A percentile compares a stretch with the other conserved stretches of the same genome.
These are phyloP conservation scores for Abrus precatorius DNA, from an alignment of 306 rosid species.

Conservation along the genomic window DNA sequence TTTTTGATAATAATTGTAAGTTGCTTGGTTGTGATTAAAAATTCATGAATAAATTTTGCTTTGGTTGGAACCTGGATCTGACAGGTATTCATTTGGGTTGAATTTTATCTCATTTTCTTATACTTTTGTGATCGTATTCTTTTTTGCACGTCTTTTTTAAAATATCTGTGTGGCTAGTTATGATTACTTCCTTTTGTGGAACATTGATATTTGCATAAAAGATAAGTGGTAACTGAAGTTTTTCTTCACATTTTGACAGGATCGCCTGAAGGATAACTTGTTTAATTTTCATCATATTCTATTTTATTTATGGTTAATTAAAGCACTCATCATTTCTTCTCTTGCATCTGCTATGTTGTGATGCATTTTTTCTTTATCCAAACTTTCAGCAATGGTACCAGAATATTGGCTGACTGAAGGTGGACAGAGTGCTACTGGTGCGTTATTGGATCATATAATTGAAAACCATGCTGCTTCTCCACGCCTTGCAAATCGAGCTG, in stretches of 20 bases:
- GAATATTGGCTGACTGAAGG: slow-evolving; percentile 99
- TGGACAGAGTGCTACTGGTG: slow-evolving; percentile 99
- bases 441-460: slow-evolving; percentile 89
- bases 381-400: slow-evolving; percentile 88
- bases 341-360: slow-evolving; percentile 41
- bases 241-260: slow-evolving; percentile 36
- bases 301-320: not conserved
- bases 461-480: slow-evolving; percentile 84
- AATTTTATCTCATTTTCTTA: slow-evolving; percentile 24
- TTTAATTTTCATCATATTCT: slow-evolving; percentile 31
- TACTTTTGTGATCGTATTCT: slow-evolving; percentile 25
- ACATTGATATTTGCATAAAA: slow-evolving; percentile 24
- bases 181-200: slow-evolving; percentile 11
- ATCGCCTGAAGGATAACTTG: slow-evolving; percentile 27
- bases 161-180: slow-evolving; percentile 9
- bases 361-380: slow-evolving; percentile 43
- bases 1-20: slow-evolving; percentile 10
- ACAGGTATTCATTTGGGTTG: slow-evolving; percentile 33
- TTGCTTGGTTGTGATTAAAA: slow-evolving; percentile 39
- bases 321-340: slow-evolving; percentile 36
- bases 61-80: slow-evolving; percentile 42
- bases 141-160: slow-evolving; percentile 31
- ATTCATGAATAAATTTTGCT: slow-evolving; percentile 27
- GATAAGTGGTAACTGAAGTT: slow-evolving; percentile 19
- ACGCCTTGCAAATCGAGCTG: slow-evolving; percentile 84